Base-by-base conservation (phyloP, 2,329 filamentous ascomycete genomes). In the Colletotrichum shisoi region DNA sequence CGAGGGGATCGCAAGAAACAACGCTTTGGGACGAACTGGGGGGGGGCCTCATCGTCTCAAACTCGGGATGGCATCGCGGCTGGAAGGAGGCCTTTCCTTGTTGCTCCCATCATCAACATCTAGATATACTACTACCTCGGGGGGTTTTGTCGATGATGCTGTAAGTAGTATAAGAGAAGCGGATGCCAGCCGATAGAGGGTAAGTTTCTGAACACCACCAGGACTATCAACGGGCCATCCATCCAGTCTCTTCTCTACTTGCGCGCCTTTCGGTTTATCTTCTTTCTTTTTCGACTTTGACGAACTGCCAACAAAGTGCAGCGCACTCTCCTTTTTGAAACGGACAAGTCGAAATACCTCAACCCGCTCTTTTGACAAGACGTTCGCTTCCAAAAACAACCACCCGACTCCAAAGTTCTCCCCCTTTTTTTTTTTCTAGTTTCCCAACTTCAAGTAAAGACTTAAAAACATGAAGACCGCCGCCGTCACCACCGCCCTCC, bases 401-500 rank as follows among this genome's bases (percentile, higher is more conserved):
- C 31, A n/a, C 31, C 31, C 31, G 31, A 9, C 7, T 34, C 31
- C 31, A 34, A 34, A 9, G 7, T 34, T n/a, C n/a, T n/a, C n/a
- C n/a, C 8, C 31, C 1, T 9, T 34, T 31, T 34, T n/a, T n/a
- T n/a, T n/a, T n/a, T n/a, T n/a, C n/a, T n/a, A n/a, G n/a, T n/a
- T n/a, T n/a, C n/a, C n/a, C n/a, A n/a, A n/a, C n/a, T n/a, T n/a
- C n/a, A n/a, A n/a, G n/a, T n/a, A n/a, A 45, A 40, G 19, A 9
- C 34, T 58, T 67, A 70, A 70, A 70, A 70, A 21, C 31, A 76
- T 79, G 78, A 76, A 76, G 70, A 78, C 79, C 72, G 74, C 76
- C 15, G 58, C 74, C 11, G 57, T 77, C 63, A 63, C 73, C 61
- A 37, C 74, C 53, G 52, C 75, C 52, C 67, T 71, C 57, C 68